Conservation (phyloP, 1,139 yeast genomes). For the Lodderomyces elongisporus region DNA sequence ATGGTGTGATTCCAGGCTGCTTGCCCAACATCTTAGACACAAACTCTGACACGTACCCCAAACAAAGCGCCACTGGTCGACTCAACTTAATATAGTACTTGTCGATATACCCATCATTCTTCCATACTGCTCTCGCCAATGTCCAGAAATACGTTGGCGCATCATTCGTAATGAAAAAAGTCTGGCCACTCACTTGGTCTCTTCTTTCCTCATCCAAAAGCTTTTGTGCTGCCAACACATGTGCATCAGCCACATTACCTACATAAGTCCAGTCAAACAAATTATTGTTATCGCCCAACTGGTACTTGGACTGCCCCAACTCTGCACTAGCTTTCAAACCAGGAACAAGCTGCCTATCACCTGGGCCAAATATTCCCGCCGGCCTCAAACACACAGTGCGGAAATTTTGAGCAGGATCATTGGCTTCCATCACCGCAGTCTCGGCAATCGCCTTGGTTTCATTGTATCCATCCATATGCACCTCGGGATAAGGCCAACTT, state of each 20-base stretch:
- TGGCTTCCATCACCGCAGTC: conserved; percentile 67
- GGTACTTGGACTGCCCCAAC: conserved; percentile 85
- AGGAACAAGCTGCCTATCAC: conserved; percentile 94
- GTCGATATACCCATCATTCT: conserved; percentile 85
- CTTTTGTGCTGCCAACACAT: conserved; percentile 83
- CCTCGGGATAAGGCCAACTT: conserved; percentile 84
- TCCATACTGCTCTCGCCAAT: conserved; percentile 94
- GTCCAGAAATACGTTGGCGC: conserved; percentile 97
- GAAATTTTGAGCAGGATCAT: conserved; percentile 46
- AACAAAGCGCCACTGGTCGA: conserved; percentile 67
- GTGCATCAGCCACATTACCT: conserved; percentile 99
- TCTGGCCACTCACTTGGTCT: conserved; percentile 66
- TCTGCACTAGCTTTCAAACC: conserved; percentile 81
- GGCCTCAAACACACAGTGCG: conserved; percentile 87
- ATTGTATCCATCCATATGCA: conserved; percentile 95
- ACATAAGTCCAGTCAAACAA: conserved; percentile 96
- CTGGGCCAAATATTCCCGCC: conserved; percentile 98
- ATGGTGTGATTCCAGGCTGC: conserved; percentile 94
- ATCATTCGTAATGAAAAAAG: conserved; percentile 89
- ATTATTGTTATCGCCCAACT: conserved; percentile 89
- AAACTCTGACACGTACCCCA: conserved; percentile 76
- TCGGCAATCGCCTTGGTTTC: conserved; percentile 95
- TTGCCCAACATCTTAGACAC: conserved; percentile 66
- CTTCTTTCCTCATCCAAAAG: conserved; percentile 44
- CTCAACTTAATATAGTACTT: conserved; percentile 62